phyloP scores from a whole-genome alignment of 768 basidiomycete species.

The Pleurotus giganteus region DNA sequence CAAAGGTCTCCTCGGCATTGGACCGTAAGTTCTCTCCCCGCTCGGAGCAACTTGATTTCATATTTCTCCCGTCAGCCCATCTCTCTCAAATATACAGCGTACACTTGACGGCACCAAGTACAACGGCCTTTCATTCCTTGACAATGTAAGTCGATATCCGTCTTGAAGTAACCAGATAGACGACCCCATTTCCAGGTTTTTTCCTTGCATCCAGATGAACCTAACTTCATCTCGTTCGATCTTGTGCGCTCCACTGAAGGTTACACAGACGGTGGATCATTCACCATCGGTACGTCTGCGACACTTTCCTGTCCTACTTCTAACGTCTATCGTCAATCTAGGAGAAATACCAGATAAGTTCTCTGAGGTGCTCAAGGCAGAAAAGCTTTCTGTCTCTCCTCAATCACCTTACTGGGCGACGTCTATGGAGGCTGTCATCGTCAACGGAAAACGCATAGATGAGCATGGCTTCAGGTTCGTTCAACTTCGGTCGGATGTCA shows the following conservation, averaged over 20 bases:
- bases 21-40: not conserved
- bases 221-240: not conserved
- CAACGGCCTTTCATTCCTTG: conserved; percentile 3
- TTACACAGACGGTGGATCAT: not conserved
- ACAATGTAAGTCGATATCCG: not conserved
- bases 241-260: not conserved
- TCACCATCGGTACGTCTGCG: not conserved
- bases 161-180: too few species aligned
- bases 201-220: not conserved
- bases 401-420: not conserved
- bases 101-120: not conserved
- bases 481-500: too few species aligned
- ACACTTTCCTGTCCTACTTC: not conserved
- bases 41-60: not conserved
- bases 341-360: not conserved
- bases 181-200: not conserved
- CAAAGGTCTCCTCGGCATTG: conserved; percentile 6
- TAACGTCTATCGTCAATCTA: not conserved
- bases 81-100: not conserved
- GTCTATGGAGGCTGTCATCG: not conserved
- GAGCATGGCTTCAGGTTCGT: not conserved
- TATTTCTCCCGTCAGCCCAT: not conserved
- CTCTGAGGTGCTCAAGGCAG: not conserved
- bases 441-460: not conserved
- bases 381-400: not conserved